Evolutionary conservation across 208 protist genomes (phyloP).

Genomic region (Acanthamoeba triangularis): DNA sequence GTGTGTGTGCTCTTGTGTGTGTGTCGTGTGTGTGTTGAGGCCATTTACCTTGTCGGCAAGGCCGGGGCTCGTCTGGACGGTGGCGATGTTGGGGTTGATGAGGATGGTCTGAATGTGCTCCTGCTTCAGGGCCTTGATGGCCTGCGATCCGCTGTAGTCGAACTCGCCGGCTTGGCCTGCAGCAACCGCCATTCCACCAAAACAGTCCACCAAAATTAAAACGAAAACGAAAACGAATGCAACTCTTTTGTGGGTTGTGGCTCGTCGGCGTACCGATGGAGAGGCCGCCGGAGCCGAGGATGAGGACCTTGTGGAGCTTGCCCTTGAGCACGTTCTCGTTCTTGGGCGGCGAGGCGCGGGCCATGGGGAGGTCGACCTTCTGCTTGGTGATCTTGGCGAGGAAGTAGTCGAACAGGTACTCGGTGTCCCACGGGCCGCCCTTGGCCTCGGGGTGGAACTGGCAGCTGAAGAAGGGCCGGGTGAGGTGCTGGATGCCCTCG

Average conservation of each 20-base stretch:
- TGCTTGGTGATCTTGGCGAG: constrained; percentile 53
- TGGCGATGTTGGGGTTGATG: constrained; percentile 99
- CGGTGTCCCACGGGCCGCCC: constrained; percentile 97
- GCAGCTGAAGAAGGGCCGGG: constrained; percentile 98
- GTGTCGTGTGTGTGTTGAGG: too few species aligned
- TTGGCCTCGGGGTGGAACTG: constrained; percentile 99
- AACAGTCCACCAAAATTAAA: too few species aligned
- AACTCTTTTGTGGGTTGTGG: too few species aligned
- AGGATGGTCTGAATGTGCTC: constrained; percentile 98
- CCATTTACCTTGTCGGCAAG: too few species aligned
- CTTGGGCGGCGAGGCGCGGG: constrained; percentile 21
- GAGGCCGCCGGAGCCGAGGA: constrained; percentile 87
- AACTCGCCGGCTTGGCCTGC: constrained; percentile 99
- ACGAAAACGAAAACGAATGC: too few species aligned
- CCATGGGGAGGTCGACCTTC: constrained; percentile 84
- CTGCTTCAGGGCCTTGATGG: constrained; percentile 99
- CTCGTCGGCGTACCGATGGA: constrained; percentile 75
- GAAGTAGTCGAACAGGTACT: constrained; percentile 97
- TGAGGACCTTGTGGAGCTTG: constrained; percentile 85
- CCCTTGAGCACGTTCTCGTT: not conserved
- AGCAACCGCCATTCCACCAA: constrained; percentile 93
- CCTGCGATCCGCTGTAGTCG: constrained; percentile 99
- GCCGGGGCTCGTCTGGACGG: constrained; percentile 98
- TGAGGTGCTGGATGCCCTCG: constrained; percentile 97
- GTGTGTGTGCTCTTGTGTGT: too few species aligned